A percentile compares a stretch with the other conserved stretches of the same genome.
These are phyloP conservation scores for Dorcoceras hygrometricum DNA, from an alignment of 257 asterid species.

Conservation along the genomic window DNA sequence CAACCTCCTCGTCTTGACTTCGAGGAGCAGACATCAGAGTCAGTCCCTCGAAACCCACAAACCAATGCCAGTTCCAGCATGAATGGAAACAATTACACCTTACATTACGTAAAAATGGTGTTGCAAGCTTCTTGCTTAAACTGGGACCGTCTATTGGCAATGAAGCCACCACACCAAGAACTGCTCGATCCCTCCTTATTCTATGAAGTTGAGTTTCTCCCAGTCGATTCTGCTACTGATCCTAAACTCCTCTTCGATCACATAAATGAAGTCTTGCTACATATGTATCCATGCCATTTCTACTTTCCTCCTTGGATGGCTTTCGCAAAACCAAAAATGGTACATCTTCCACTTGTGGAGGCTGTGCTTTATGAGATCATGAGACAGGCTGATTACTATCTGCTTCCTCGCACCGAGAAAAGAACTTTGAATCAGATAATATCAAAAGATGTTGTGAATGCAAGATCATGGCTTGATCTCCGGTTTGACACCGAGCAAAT, in stretches of 20 bases:
- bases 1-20: slow-evolving; percentile 56
- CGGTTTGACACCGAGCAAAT: slow-evolving; percentile 42
- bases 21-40: slow-evolving; percentile 39
- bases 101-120: slow-evolving; percentile 43
- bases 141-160: slow-evolving; percentile 46
- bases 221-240: slow-evolving; percentile 36
- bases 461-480: slow-evolving; percentile 60
- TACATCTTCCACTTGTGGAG: slow-evolving; percentile 33
- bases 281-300: slow-evolving; percentile 34
- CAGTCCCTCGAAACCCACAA: slow-evolving; percentile 26
- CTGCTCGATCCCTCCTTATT: slow-evolving; percentile 40
- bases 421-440: slow-evolving; percentile 49
- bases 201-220: slow-evolving; percentile 40
- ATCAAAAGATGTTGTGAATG: slow-evolving; percentile 36
- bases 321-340: slow-evolving; percentile 33
- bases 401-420: slow-evolving; percentile 36
- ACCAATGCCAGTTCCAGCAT: slow-evolving; percentile 22
- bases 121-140: slow-evolving; percentile 45
- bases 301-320: slow-evolving; percentile 41
- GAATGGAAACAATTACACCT: slow-evolving; percentile 40
- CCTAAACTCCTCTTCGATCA: slow-evolving; percentile 69
- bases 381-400: slow-evolving; percentile 48
- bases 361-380: slow-evolving; percentile 48
- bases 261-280: slow-evolving; percentile 55
- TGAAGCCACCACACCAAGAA: slow-evolving; percentile 31